Percentiles rank a stretch among this genome's conserved stretches.
phyloP scores from a whole-genome alignment of 2,329 filamentous ascomycete species.

The Didymella segeticola region DNA sequence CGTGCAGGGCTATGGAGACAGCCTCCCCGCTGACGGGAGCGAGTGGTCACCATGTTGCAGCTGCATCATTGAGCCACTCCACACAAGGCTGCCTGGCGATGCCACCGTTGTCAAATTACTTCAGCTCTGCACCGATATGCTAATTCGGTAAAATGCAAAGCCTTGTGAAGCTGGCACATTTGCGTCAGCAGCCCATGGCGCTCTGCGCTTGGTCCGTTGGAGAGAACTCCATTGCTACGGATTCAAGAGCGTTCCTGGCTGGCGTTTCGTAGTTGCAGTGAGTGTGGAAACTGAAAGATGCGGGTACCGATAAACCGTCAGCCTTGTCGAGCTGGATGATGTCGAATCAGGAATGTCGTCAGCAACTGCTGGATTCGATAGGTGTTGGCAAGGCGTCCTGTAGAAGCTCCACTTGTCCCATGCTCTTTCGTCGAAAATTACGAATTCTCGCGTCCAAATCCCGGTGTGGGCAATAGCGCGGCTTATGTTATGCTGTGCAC shows the following conservation, averaged over 20 bases:
- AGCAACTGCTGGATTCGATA: background rate
- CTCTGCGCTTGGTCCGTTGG: background rate
- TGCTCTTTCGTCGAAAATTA: slow-evolving; percentile 12
- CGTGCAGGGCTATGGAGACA: background rate
- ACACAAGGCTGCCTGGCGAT: background rate
- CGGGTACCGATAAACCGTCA: slow-evolving; percentile 11
- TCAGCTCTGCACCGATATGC: background rate
- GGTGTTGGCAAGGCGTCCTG: slow-evolving; percentile 3
- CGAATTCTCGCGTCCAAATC: slow-evolving; percentile 1
- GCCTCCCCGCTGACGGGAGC: background rate
- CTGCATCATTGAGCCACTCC: background rate
- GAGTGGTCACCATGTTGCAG: background rate
- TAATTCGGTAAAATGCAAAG: background rate
- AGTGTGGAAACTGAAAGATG: background rate
- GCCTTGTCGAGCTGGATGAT: slow-evolving; percentile 3
- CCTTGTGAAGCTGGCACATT: background rate
- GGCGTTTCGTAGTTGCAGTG: background rate
- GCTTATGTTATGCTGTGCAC: slow-evolving; percentile 3
- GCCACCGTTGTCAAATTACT: background rate
- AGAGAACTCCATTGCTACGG: no score
- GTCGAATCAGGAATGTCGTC: background rate
- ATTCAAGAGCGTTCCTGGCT: no score
- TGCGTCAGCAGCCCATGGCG: background rate
- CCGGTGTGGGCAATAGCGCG: slow-evolving; percentile 12
- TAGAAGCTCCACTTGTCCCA: slow-evolving; percentile 15